phyloP scores from a whole-genome alignment of 2,329 filamentous ascomycete genomes.

The Venturia nashicola region DNA sequence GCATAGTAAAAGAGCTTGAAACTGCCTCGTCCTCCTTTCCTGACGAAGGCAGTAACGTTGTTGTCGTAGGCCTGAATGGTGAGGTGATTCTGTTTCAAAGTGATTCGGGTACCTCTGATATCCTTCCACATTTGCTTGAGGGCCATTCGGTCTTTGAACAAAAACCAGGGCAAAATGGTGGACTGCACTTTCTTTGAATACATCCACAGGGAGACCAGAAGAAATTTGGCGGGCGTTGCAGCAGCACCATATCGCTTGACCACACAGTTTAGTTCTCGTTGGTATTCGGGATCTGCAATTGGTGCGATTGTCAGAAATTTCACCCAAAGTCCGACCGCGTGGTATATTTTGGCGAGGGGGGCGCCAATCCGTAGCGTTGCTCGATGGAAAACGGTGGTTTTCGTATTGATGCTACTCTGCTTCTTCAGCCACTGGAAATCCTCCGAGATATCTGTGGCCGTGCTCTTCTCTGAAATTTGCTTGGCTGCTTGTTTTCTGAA shows the following conservation, averaged over 20 bases:
- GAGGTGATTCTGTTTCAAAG: conserved; percentile 33
- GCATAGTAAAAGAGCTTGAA: conserved; percentile 25
- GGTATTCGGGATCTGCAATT: conserved; percentile 40
- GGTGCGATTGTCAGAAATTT: conserved; percentile 39
- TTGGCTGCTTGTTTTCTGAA: conserved; percentile 14
- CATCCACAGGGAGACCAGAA: conserved; percentile 36
- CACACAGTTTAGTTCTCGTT: conserved; percentile 36
- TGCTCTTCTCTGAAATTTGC: conserved; percentile 5
- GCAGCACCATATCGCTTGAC: conserved; percentile 23
- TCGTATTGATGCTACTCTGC: conserved; percentile 13
- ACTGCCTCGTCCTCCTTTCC: conserved; percentile 22
- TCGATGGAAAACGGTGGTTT: conserved; percentile 16
- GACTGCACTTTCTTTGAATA: conserved; percentile 34
- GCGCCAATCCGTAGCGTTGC: conserved; percentile 14
- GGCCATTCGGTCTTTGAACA: conserved; percentile 37
- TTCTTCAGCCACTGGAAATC: conserved; percentile 10
- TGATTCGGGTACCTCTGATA: conserved; percentile 36
- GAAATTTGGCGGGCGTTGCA: conserved; percentile 25
- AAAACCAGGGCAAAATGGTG: conserved; percentile 32
- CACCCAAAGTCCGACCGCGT: conserved; percentile 28
- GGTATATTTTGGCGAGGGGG: conserved; percentile 23
- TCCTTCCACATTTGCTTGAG: conserved; percentile 35
- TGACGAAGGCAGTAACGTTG: conserved; percentile 38
- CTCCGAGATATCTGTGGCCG: not conserved
- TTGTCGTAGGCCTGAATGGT: conserved; percentile 37